Conservation (phyloP, 441 rosid species). For the Adansonia grandidieri region DNA sequence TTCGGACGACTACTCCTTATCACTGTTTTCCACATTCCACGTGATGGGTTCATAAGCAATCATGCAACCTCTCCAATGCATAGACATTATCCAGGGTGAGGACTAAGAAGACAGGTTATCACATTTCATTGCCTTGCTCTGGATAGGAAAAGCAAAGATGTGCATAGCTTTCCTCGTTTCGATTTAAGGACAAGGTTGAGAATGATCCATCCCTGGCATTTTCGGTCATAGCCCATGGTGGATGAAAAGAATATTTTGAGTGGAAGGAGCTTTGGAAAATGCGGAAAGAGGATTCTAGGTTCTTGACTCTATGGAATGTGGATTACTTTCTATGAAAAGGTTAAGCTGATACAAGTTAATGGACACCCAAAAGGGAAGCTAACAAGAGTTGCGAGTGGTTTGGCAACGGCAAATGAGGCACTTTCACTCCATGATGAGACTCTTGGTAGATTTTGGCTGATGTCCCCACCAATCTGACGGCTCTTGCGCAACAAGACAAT, state of each 20-base stretch:
- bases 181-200: neutral
- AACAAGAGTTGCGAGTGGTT: neutral
- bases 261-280: neutral
- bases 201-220: neutral
- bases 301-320: neutral
- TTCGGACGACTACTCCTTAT: neutral
- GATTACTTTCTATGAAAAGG: neutral
- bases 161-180: neutral
- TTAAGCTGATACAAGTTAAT: neutral
- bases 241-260: neutral
- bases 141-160: no score
- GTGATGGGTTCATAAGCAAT: conserved; percentile 3
- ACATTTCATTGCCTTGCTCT: neutral
- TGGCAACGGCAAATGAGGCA: neutral
- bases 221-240: neutral
- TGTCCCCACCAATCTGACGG: conserved; percentile 13
- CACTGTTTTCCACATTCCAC: neutral
- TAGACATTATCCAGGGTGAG: neutral
- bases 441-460: neutral
- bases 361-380: no score
- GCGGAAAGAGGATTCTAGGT: neutral
- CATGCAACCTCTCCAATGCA: neutral
- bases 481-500: conserved; percentile 11
- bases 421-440: neutral
- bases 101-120: neutral